Conservation (phyloP, 139 green algal species). For the Chlamydomonas sp. region DNA sequence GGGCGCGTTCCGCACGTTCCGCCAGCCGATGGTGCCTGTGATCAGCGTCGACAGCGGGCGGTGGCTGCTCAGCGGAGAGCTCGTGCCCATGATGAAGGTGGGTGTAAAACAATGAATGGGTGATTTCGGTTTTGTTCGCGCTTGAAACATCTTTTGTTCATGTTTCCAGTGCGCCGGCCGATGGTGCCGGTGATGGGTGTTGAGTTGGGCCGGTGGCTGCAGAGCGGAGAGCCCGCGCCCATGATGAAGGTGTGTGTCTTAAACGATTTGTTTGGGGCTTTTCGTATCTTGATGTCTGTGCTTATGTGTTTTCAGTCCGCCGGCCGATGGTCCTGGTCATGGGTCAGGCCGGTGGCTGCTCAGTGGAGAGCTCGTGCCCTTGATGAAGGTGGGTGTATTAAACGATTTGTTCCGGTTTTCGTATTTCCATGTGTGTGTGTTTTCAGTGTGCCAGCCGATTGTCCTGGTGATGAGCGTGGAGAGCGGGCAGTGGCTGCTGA, state of each 20-base stretch:
- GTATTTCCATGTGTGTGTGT: too few species aligned
- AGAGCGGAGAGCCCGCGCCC: conserved; percentile 43
- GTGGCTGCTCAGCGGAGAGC: conserved; percentile 56
- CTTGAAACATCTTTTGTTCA: too few species aligned
- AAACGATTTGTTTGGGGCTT: too few species aligned
- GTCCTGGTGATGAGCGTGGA: conserved; percentile 78
- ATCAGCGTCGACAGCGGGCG: conserved; percentile 61
- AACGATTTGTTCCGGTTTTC: too few species aligned
- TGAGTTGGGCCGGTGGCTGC: conserved; percentile 64
- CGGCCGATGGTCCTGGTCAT: conserved; percentile 94
- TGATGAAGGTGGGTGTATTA: too few species aligned
- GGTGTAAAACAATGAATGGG: too few species aligned
- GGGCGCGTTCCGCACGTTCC: conserved; percentile 72
- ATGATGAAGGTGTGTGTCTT: too few species aligned
- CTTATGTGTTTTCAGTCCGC: too few species aligned
- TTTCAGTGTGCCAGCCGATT: conserved; percentile 89
- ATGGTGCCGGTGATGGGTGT: conserved; percentile 84
- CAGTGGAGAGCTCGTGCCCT: conserved; percentile 36
- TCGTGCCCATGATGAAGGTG: conserved; percentile 79
- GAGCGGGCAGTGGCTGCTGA: conserved; percentile 69
- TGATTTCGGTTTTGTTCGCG: too few species aligned
- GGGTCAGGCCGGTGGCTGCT: conserved; percentile 67
- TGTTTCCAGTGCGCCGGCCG: conserved; percentile 89
- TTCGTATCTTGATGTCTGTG: too few species aligned
- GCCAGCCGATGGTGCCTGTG: conserved; percentile 92